A percentile compares a stretch with the other conserved stretches of the same genome.
Evolutionary conservation across 2,329 filamentous ascomycete genomes (phyloP).

Genomic region (Taxawa tesnikishii): DNA sequence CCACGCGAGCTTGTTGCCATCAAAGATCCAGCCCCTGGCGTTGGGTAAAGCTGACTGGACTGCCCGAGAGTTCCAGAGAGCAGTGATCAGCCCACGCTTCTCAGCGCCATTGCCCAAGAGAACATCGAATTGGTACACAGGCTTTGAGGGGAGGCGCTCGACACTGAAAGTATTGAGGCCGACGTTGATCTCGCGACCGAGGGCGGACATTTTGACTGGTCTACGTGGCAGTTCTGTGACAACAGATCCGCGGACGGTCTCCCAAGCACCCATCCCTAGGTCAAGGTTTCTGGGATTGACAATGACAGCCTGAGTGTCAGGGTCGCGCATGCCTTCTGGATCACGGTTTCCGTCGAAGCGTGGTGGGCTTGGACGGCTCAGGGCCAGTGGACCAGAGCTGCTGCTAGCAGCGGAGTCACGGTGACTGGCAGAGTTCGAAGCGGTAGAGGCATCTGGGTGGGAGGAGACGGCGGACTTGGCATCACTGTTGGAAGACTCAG

Average conservation of each 20-base stretch:
- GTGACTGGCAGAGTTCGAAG: slow-evolving; percentile 4
- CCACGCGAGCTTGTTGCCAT: slow-evolving; percentile 83
- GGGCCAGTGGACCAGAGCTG: too few species aligned
- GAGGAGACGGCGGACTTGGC: slow-evolving; percentile 1
- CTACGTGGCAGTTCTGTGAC: slow-evolving; percentile 2
- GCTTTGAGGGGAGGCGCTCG: slow-evolving; percentile 41
- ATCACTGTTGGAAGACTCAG: background rate
- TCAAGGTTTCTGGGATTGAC: slow-evolving; percentile 15
- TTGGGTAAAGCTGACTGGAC: slow-evolving; percentile 44
- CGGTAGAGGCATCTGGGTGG: too few species aligned
- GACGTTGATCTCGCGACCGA: slow-evolving; percentile 26
- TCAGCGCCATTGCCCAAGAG: slow-evolving; percentile 49
- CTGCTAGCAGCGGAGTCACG: too few species aligned
- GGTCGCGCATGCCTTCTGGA: slow-evolving; percentile 1
- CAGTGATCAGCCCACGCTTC: slow-evolving; percentile 57
- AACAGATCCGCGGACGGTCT: slow-evolving; percentile 13
- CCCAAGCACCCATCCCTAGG: slow-evolving; percentile 15
- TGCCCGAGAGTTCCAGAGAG: slow-evolving; percentile 58
- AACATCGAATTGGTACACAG: slow-evolving; percentile 73
- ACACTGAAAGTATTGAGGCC: slow-evolving; percentile 68
- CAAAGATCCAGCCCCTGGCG: slow-evolving; percentile 55
- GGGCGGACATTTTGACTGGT: slow-evolving; percentile 23
- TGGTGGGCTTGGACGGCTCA: background rate
- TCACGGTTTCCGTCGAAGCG: slow-evolving; percentile 11
- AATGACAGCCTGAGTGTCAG: slow-evolving; percentile 1